Evolutionary conservation across 108 stramenopile genomes (phyloP).

Genomic region (Parietichytrium sp.): DNA sequence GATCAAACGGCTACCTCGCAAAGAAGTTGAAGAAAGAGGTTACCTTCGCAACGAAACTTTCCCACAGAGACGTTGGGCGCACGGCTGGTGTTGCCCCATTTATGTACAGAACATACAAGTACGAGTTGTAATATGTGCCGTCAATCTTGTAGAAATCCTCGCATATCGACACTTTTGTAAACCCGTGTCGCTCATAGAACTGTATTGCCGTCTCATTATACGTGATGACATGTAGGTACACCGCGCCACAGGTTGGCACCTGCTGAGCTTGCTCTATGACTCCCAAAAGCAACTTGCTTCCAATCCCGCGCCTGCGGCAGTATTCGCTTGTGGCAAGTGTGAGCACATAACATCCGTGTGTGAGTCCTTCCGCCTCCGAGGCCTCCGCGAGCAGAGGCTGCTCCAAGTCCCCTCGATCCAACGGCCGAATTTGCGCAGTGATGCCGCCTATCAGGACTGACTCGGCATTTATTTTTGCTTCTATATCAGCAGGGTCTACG

Average conservation of each 20-base stretch:
- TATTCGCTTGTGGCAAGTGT: not conserved
- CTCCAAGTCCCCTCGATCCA: not conserved
- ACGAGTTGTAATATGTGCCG: not conserved
- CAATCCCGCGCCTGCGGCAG: conserved; percentile 4
- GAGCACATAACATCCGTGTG: conserved; percentile 29
- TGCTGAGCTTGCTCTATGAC: not conserved
- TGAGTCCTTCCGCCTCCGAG: not conserved
- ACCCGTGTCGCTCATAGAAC: conserved; percentile 24
- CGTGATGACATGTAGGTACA: conserved; percentile 42
- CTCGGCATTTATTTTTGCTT: not conserved
- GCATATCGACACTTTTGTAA: not conserved
- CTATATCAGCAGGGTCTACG: not conserved
- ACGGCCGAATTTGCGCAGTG: not conserved
- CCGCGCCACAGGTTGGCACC: not conserved
- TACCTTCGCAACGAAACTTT: not conserved
- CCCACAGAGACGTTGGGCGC: not conserved
- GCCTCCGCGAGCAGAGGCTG: not conserved
- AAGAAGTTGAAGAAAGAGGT: not conserved
- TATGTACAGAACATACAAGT: conserved; percentile 8
- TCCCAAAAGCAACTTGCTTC: not conserved
- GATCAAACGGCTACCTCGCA: no score
- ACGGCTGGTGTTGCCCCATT: not conserved
- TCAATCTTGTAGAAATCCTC: conserved; percentile 9
- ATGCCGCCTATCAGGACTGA: not conserved
- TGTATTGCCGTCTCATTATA: conserved; percentile 29